These are phyloP conservation scores for Rhypophila decipiens DNA, from an alignment of 495 filamentous ascomycete genomes.

Conservation along the genomic window DNA sequence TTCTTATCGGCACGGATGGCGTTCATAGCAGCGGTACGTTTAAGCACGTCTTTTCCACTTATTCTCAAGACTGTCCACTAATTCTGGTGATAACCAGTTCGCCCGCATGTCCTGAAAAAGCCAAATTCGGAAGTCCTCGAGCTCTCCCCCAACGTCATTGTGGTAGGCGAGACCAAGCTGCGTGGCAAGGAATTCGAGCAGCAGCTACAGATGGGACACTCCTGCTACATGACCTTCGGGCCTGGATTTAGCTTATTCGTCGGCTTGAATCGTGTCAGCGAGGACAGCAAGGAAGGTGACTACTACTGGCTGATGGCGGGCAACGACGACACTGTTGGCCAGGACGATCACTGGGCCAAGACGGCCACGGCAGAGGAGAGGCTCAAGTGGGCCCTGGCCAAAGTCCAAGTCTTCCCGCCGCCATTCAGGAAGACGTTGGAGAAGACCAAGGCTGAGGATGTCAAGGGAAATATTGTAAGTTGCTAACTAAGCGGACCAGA, in stretches of 20 bases:
- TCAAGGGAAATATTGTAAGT: slow-evolving; percentile 5
- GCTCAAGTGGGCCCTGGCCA: slow-evolving; percentile 11
- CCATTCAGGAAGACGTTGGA: slow-evolving; percentile 17
- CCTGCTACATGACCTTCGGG: slow-evolving; percentile 9
- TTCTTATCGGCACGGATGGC: slow-evolving; percentile 47
- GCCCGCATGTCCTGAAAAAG: slow-evolving; percentile 20
- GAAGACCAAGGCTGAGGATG: slow-evolving; percentile 8
- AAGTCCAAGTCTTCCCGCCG: slow-evolving; percentile 8
- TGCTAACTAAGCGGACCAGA: no score
- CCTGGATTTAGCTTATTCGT: slow-evolving; percentile 18
- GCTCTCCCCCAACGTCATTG: slow-evolving; percentile 7
- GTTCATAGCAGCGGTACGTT: slow-evolving; percentile 26
- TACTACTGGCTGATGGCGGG: slow-evolving; percentile 24
- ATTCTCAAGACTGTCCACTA: no score
- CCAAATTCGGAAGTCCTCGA: slow-evolving; percentile 19
- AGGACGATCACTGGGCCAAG: slow-evolving; percentile 20
- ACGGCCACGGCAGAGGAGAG: slow-evolving; percentile 14
- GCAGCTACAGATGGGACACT: slow-evolving; percentile 26
- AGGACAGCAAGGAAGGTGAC: slow-evolving; percentile 11
- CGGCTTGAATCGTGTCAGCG: slow-evolving; percentile 16
- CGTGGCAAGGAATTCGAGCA: slow-evolving; percentile 15
- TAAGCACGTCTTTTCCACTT: no score
- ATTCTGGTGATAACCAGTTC: no score
- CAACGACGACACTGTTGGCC: slow-evolving; percentile 7
- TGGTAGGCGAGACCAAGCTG: slow-evolving; percentile 19